These are phyloP conservation scores for Ophiocordyceps camponoti-rufipedis DNA, from an alignment of 2,329 filamentous ascomycete genomes.

Conservation along the genomic window DNA sequence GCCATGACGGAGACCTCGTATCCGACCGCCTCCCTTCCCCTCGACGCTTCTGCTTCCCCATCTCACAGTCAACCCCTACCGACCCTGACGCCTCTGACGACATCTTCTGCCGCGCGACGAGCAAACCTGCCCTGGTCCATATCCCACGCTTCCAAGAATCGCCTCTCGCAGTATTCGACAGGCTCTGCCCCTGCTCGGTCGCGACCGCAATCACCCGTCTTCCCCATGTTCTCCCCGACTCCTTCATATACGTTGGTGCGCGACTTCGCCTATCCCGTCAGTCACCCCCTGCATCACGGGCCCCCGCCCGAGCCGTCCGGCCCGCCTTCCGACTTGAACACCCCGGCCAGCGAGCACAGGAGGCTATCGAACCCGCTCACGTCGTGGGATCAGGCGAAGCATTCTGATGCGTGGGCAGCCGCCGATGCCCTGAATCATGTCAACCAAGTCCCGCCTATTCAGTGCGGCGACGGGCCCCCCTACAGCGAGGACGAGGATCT, in stretches of 20 bases:
- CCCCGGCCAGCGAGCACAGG: constrained; percentile 62
- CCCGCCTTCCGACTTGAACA: constrained; percentile 64
- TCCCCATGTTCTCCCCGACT: constrained; percentile 70
- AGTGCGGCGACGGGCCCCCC: constrained; percentile 74
- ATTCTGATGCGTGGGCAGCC: constrained; percentile 37
- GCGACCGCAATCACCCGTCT: constrained; percentile 63
- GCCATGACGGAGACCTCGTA: constrained; percentile 39
- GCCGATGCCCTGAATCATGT: constrained; percentile 37
- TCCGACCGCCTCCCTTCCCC: constrained; percentile 32
- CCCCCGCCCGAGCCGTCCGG: constrained; percentile 58
- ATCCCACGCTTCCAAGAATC: constrained; percentile 63
- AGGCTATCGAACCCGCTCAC: constrained; percentile 69
- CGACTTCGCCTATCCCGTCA: constrained; percentile 79
- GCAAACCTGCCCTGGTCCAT: constrained; percentile 44
- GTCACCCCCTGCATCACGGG: constrained; percentile 83
- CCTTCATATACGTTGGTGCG: constrained; percentile 78
- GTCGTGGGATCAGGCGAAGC: constrained; percentile 52
- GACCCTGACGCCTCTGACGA: constrained; percentile 36
- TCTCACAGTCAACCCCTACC: constrained; percentile 32
- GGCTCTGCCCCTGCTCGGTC: constrained; percentile 52
- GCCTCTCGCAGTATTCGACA: constrained; percentile 69
- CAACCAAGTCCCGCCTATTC: constrained; percentile 62
- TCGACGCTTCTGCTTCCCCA: constrained; percentile 21
- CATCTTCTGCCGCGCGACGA: constrained; percentile 37
- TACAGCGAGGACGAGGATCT: constrained; percentile 94